phyloP scores from a whole-genome alignment of 1,284 basidiomycete species.

The Sporisorium scitamineum region DNA sequence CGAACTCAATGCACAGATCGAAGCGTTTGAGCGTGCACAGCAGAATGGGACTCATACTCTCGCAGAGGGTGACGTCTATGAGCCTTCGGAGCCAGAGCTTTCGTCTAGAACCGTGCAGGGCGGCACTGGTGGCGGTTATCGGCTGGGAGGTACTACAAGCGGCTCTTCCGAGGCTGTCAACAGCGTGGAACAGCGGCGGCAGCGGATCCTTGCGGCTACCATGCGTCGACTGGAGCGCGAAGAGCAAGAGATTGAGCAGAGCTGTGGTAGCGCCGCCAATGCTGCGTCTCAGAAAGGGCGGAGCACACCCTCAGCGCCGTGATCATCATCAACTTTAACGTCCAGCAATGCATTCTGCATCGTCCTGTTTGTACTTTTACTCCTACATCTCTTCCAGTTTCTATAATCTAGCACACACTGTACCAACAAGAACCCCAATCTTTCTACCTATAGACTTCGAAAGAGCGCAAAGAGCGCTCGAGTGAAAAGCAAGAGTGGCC shows the following conservation, averaged over 20 bases:
- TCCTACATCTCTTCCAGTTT: not conserved
- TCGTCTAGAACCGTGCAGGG: not conserved
- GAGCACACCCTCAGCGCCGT: conserved; percentile 5
- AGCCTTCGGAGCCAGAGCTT: conserved; percentile 22
- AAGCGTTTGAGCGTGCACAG: conserved; percentile 46
- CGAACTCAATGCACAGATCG: conserved; percentile 62
- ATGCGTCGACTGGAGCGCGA: conserved; percentile 52
- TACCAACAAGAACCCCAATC: not conserved
- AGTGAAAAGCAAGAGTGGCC: too few relatives aligned
- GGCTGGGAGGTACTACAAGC: conserved; percentile 12
- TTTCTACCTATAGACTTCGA: too few relatives aligned
- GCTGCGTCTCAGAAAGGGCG: conserved; percentile 9
- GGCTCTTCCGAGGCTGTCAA: not conserved
- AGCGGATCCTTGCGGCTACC: conserved; percentile 46
- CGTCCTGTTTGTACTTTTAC: conserved; percentile 2
- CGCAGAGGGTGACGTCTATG: conserved; percentile 47
- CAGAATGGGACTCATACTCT: conserved; percentile 35
- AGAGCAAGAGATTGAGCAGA: conserved; percentile 47
- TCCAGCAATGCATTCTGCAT: not conserved
- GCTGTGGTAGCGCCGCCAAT: conserved; percentile 35
- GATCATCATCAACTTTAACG: not conserved
- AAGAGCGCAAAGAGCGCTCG: too few relatives aligned
- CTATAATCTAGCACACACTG: not conserved
- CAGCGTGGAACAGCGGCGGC: conserved; percentile 39
- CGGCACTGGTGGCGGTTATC: not conserved